Evolutionary conservation across 75 land plant species (phyloP).

Genomic region (Picea glauca): DNA sequence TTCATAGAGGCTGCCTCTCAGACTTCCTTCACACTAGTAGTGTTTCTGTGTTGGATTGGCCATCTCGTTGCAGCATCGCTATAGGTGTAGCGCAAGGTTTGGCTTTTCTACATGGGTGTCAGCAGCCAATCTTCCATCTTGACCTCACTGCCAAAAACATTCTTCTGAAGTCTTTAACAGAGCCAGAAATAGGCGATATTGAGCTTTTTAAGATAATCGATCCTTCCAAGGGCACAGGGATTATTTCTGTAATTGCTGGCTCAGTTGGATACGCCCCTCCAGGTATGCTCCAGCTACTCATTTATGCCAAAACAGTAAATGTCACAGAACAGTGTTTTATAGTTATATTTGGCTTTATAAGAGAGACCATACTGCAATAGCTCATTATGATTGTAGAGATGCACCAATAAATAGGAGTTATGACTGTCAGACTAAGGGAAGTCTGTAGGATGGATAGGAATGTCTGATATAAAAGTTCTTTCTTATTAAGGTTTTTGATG

Average conservation of each 20-base stretch:
- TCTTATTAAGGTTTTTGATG: background rate
- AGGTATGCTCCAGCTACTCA: conserved; percentile 21
- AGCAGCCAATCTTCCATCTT: conserved; percentile 44
- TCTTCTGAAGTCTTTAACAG: conserved; percentile 43
- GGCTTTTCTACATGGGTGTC: conserved; percentile 50
- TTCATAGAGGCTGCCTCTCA: conserved; percentile 33
- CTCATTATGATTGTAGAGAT: background rate
- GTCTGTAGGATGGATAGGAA: background rate
- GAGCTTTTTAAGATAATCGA: conserved; percentile 66
- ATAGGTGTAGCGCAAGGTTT: conserved; percentile 64
- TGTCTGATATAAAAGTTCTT: background rate
- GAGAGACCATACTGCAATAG: background rate
- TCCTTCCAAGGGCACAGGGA: conserved; percentile 60
- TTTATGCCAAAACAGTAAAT: background rate
- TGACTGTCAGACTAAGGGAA: background rate
- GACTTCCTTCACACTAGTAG: conserved; percentile 48
- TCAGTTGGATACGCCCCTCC: conserved; percentile 77
- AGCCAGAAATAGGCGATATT: conserved; percentile 63
- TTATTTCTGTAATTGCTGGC: conserved; percentile 60
- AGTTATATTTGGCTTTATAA: background rate
- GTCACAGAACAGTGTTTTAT: background rate
- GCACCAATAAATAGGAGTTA: background rate
- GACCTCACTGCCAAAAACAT: conserved; percentile 59
- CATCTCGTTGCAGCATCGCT: conserved; percentile 51
- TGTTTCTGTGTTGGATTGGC: conserved; percentile 51